A percentile compares a stretch with the other conserved stretches of the same genome.
phyloP scores from a whole-genome alignment of 768 basidiomycete genomes.

The Serendipita vermifera region DNA sequence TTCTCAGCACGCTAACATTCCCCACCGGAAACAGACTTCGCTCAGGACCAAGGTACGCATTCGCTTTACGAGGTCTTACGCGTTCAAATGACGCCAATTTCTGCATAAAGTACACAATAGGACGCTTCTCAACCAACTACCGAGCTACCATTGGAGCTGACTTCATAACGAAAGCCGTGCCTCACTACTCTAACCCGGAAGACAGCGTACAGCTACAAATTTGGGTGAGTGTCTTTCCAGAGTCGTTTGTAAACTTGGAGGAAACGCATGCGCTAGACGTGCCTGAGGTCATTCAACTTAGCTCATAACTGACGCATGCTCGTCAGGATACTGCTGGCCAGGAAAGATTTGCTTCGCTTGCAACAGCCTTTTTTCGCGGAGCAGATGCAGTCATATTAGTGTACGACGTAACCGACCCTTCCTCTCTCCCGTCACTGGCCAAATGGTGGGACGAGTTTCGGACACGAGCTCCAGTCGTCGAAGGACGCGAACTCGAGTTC shows the following conservation, averaged over 20 bases:
- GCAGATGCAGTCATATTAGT: slow-evolving; percentile 72
- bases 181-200: slow-evolving; percentile 41
- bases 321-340: slow-evolving; percentile 73
- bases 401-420: slow-evolving; percentile 61
- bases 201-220: slow-evolving; percentile 57
- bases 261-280: slow-evolving; percentile 19
- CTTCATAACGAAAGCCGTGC: slow-evolving; percentile 64
- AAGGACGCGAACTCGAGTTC: slow-evolving; percentile 49
- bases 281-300: neutral
- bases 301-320: neutral
- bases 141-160: slow-evolving; percentile 83
- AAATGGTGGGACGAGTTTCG: slow-evolving; percentile 77
- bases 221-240: slow-evolving; percentile 35
- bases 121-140: slow-evolving; percentile 62
- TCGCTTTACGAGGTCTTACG: neutral
- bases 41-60: slow-evolving; percentile 17
- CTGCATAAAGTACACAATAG: slow-evolving; percentile 50
- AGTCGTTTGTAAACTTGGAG: too few species aligned
- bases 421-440: slow-evolving; percentile 42
- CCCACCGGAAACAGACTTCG: slow-evolving; percentile 15
- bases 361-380: slow-evolving; percentile 71
- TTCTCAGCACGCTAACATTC: slow-evolving; percentile 7
- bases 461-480: slow-evolving; percentile 54
- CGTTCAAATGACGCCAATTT: neutral
- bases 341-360: slow-evolving; percentile 74